Evolutionary conservation across 805 yeast species (phyloP), one percentile per base, ranked within the genome.

Genomic region (Kodamaea leandrae): DNA sequence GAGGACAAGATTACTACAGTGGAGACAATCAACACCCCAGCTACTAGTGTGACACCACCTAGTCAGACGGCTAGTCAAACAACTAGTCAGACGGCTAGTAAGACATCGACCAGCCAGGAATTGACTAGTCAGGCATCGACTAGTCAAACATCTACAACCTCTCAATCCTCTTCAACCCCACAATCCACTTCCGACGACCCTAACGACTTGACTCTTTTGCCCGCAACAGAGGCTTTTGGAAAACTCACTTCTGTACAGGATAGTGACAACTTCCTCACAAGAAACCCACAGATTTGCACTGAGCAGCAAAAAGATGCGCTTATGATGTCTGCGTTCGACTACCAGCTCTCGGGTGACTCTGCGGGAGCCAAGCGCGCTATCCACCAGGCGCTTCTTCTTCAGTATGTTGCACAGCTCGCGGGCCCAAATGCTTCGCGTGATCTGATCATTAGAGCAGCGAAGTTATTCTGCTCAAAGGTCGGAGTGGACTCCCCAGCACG

Each of bases 301-400:
- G 88, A 83, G 49, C 81, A 82, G 46, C 97, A 93, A 58, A 88
- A 90, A 57, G 98, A 93, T 61, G 87, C 96, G 0, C 76, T 93
- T 44, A 71, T 90, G 58, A 90, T 91, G 96, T 82, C 83, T 15
- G 95, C 97, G 0, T 93, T 93, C 61, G 95, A 91, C 54, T 69
- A 72, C 42, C 87, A 88, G 58, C 71, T 91, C 46, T 78, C 74
- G 10, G 83, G 80, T 15, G 74, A 87, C 36, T 54, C 74, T 0
- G 46, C 49, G 4, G 58, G 61, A 5, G 80, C 96, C 7, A 74
- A 72, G 45, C 83, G 78, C 45, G 77, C 80, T n/a, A 82, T 91
- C 33, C 83, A 80, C 59, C 93, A 87, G 54, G 82, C 96, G 1
- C 76, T 86, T 52, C 63, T 91, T 23, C 58, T 91, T 46, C 95